phyloP scores from a whole-genome alignment of 176 grass and related monocot species.

The sorghum (Sorghum bicolor) region DNA sequence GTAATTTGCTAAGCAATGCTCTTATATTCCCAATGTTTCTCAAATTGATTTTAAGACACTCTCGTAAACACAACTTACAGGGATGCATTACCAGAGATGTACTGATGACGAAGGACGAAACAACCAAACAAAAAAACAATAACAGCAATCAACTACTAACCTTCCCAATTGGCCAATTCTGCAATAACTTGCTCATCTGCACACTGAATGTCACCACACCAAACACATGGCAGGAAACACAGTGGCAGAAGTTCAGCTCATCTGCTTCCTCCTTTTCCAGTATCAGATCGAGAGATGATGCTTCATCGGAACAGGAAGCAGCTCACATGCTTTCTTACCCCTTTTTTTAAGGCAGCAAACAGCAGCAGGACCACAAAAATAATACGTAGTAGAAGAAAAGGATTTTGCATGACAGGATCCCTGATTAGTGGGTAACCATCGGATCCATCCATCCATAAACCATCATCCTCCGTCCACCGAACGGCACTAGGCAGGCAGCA shows the following conservation, averaged over 20 bases:
- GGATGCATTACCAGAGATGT: no score
- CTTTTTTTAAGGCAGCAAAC: background rate
- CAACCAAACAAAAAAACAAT: no score
- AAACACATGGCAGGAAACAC: background rate
- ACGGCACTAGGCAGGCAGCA: conserved; percentile 30
- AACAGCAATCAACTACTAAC: no score
- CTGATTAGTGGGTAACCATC: conserved; percentile 21
- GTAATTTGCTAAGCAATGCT: no score
- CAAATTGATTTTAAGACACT: no score
- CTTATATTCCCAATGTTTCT: no score
- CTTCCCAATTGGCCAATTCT: no score
- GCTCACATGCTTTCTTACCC: background rate
- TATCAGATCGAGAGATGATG: background rate
- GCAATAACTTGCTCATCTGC: no score
- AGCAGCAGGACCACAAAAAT: background rate
- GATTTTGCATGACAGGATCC: background rate
- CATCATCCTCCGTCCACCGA: background rate
- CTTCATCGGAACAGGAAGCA: background rate
- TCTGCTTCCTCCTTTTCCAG: background rate
- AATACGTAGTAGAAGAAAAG: background rate
- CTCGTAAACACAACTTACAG: no score
- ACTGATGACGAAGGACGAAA: no score
- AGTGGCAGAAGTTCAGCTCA: background rate
- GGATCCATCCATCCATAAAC: background rate
- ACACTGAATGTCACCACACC: background rate